Conservation (phyloP, 495 filamentous ascomycete genomes). For the Astrothelium macrocarpum region DNA sequence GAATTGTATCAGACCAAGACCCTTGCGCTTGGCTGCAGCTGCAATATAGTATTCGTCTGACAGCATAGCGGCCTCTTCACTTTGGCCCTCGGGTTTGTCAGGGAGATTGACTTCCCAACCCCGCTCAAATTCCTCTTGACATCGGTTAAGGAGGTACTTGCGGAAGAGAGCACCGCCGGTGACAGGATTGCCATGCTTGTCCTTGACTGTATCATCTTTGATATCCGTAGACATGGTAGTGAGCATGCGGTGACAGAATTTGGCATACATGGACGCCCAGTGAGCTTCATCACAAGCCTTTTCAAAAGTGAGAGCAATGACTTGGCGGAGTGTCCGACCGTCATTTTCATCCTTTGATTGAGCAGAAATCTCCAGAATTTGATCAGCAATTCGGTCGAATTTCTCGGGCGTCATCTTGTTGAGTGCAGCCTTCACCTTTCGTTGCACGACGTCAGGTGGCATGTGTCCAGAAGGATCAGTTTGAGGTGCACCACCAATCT, state of each 20-base stretch:
- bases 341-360: slow-evolving; percentile 95
- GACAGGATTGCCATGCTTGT: slow-evolving; percentile 78
- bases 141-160: slow-evolving; percentile 96
- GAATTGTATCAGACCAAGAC: slow-evolving; percentile 96
- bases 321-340: slow-evolving; percentile 88
- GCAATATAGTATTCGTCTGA: slow-evolving; percentile 96
- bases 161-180: slow-evolving; percentile 89
- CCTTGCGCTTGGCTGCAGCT: slow-evolving; percentile 91
- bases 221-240: slow-evolving; percentile 92
- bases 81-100: slow-evolving; percentile 65
- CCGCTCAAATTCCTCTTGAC: slow-evolving; percentile 97
- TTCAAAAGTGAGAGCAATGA: slow-evolving; percentile 97
- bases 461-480: slow-evolving; percentile 55
- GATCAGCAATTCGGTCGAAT: slow-evolving; percentile 88
- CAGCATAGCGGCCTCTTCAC: slow-evolving; percentile 67
- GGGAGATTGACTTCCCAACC: slow-evolving; percentile 92
- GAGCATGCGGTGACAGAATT: slow-evolving; percentile 96
- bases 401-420: slow-evolving; percentile 99
- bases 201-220: slow-evolving; percentile 82
- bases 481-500: neutral
- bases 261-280: slow-evolving; percentile 98
- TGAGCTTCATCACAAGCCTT: slow-evolving; percentile 98
- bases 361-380: slow-evolving; percentile 83
- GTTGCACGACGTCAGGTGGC: slow-evolving; percentile 87
- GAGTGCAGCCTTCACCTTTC: slow-evolving; percentile 94